Conservation (phyloP, 202 grass and related monocot genomes). For the Eragrostis tef region DNA sequence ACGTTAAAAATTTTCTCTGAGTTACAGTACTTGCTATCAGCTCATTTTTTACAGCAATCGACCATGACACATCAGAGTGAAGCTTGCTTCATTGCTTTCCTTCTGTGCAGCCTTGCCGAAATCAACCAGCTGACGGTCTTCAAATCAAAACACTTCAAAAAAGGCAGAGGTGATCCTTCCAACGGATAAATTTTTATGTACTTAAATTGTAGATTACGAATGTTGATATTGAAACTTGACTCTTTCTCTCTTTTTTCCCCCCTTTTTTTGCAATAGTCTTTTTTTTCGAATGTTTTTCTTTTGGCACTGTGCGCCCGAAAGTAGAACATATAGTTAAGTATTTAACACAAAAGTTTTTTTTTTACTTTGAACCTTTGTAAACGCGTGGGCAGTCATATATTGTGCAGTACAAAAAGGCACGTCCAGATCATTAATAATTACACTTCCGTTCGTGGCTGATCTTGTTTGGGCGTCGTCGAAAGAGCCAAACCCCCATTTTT, state of each 20-base stretch:
- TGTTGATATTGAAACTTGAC: too few species aligned
- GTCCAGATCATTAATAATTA: constrained; percentile 38
- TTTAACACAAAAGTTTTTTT: neutral
- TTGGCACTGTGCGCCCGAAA: constrained; percentile 2
- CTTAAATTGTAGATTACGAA: too few species aligned
- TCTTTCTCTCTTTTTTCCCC: too few species aligned
- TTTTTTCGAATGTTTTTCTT: neutral
- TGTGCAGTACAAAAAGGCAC: constrained; percentile 18
- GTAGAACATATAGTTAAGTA: neutral
- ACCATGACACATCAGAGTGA: neutral
- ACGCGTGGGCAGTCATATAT: neutral
- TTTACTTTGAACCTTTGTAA: constrained; percentile 9
- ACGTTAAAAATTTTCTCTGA: neutral
- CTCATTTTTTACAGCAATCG: neutral
- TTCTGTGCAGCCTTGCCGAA: too few species aligned
- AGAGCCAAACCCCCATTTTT: neutral
- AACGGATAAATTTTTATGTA: too few species aligned
- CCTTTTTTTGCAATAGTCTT: neutral
- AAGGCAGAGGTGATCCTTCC: too few species aligned
- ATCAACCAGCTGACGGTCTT: too few species aligned
- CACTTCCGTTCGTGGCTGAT: neutral
- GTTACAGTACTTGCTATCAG: constrained; percentile 4
- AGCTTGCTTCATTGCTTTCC: neutral
- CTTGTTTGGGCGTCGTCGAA: constrained; percentile 9
- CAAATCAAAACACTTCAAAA: too few species aligned